Percentiles rank a stretch among this genome's conserved stretches.
Evolutionary conservation across 192 early-diverging fungal genomes (phyloP).

Genomic region (Coemansia aciculifera): DNA sequence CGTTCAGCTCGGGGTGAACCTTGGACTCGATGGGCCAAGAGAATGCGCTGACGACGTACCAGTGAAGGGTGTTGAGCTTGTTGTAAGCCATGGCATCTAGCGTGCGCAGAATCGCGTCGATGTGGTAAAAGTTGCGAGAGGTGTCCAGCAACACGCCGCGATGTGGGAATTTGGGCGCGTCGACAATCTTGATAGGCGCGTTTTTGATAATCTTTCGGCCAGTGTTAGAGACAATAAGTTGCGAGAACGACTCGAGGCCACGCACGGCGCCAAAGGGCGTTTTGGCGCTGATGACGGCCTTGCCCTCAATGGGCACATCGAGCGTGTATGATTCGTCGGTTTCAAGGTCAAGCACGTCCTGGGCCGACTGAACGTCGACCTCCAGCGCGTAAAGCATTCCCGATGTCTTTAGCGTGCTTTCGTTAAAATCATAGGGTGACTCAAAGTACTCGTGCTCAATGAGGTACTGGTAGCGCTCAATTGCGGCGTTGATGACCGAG

Average conservation of each 20-base stretch:
- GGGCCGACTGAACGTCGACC: slow-evolving; percentile 49
- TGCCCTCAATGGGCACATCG: slow-evolving; percentile 56
- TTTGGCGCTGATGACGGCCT: slow-evolving; percentile 59
- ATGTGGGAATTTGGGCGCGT: slow-evolving; percentile 63
- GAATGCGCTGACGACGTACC: slow-evolving; percentile 69
- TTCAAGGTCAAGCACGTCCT: slow-evolving; percentile 59
- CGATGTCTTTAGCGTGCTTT: slow-evolving; percentile 42
- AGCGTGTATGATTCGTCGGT: slow-evolving; percentile 72
- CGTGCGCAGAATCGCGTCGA: slow-evolving; percentile 61
- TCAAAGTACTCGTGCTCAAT: slow-evolving; percentile 59
- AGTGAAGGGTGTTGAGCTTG: slow-evolving; percentile 81
- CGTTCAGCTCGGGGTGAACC: slow-evolving; percentile 62
- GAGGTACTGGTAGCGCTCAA: slow-evolving; percentile 61
- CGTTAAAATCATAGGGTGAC: slow-evolving; percentile 51
- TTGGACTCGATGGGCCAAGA: slow-evolving; percentile 73
- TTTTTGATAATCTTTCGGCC: slow-evolving; percentile 58
- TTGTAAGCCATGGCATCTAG: slow-evolving; percentile 68
- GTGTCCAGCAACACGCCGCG: slow-evolving; percentile 75
- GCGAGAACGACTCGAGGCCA: slow-evolving; percentile 74
- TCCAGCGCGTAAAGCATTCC: slow-evolving; percentile 46
- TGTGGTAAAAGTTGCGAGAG: slow-evolving; percentile 66
- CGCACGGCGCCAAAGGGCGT: slow-evolving; percentile 71
- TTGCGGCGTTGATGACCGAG: slow-evolving; percentile 57
- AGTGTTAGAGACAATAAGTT: slow-evolving; percentile 62
- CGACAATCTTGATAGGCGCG: slow-evolving; percentile 60